Conservation (phyloP, 2,329 filamentous ascomycete genomes). For the Cladosporium sp. region DNA sequence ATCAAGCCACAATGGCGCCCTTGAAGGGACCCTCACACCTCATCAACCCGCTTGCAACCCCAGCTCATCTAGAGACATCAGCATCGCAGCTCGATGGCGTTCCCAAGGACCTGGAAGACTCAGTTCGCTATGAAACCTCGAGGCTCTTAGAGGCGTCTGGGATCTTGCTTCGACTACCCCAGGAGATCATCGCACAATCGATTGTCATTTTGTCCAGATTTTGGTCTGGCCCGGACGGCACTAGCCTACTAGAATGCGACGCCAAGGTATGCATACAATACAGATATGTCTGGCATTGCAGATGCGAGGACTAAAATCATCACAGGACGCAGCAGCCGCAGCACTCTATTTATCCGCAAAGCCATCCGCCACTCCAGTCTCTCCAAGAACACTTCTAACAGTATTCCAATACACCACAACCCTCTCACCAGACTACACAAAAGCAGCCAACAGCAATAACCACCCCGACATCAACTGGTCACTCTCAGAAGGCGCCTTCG, state of each 20-base stretch:
- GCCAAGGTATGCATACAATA: constrained; percentile 40
- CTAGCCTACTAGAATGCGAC: constrained; percentile 48
- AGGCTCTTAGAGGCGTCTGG: constrained; percentile 74
- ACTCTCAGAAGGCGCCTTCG: constrained; percentile 70
- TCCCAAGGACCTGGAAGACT: constrained; percentile 66
- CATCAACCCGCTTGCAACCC: constrained; percentile 67
- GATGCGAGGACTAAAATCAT: neutral
- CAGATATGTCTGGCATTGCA: neutral
- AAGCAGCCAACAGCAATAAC: constrained; percentile 25
- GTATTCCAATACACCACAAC: constrained; percentile 79
- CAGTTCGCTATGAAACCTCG: constrained; percentile 67
- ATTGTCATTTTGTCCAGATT: constrained; percentile 78
- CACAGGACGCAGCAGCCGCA: constrained; percentile 75
- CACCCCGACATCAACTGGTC: constrained; percentile 39
- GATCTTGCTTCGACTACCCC: constrained; percentile 75
- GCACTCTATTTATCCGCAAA: constrained; percentile 79
- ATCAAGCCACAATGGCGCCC: constrained; percentile 5
- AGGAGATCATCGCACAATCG: constrained; percentile 80
- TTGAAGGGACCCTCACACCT: constrained; percentile 42
- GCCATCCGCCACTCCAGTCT: constrained; percentile 70
- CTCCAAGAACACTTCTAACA: constrained; percentile 75
- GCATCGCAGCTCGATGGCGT: constrained; percentile 54
- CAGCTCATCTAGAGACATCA: constrained; percentile 62
- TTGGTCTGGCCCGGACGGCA: constrained; percentile 61
- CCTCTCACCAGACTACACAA: constrained; percentile 53